Percentiles rank a stretch among this genome's conserved stretches.
Conservation (phyloP, 1,139 yeast species). For the Meyerozyma athensensis region DNA sequence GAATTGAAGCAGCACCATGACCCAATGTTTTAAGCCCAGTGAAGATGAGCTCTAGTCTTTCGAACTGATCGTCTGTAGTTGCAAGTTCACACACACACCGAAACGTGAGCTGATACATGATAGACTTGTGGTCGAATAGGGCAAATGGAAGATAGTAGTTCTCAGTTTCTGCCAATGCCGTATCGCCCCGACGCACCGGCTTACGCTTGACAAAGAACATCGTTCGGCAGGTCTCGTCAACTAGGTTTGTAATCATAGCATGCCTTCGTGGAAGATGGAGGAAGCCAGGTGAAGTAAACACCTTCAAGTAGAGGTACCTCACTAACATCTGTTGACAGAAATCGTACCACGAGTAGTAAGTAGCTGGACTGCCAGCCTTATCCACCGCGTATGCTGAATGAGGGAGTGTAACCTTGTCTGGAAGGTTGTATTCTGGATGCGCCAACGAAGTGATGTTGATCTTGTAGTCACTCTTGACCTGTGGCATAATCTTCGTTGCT, state of each 20-base stretch:
- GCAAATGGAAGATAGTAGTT: constrained; percentile 11
- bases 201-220: constrained; percentile 14
- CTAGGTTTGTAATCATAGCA: constrained; percentile 12
- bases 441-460: constrained; percentile 11
- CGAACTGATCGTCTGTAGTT: constrained; percentile 13
- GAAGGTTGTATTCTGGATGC: constrained; percentile 12
- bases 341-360: constrained; percentile 13
- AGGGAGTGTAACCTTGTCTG: constrained; percentile 5
- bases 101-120: constrained; percentile 14
- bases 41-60: constrained; percentile 13
- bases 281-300: constrained; percentile 12
- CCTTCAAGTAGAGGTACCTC: constrained; percentile 10
- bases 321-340: constrained; percentile 12
- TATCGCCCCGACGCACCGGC: constrained; percentile 4
- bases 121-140: constrained; percentile 12
- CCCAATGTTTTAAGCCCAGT: constrained; percentile 13
- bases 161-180: constrained; percentile 8
- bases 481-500: constrained; percentile 10
- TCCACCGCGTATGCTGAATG: constrained; percentile 7
- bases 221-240: constrained; percentile 8
- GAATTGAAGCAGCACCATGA: constrained; percentile 23
- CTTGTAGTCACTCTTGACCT: constrained; percentile 7
- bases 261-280: constrained; percentile 13
- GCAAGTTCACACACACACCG: constrained; percentile 12
- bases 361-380: constrained; percentile 4